Evolutionary conservation across 306 rosid genomes (phyloP).

Genomic region (Carpinus viminea): DNA sequence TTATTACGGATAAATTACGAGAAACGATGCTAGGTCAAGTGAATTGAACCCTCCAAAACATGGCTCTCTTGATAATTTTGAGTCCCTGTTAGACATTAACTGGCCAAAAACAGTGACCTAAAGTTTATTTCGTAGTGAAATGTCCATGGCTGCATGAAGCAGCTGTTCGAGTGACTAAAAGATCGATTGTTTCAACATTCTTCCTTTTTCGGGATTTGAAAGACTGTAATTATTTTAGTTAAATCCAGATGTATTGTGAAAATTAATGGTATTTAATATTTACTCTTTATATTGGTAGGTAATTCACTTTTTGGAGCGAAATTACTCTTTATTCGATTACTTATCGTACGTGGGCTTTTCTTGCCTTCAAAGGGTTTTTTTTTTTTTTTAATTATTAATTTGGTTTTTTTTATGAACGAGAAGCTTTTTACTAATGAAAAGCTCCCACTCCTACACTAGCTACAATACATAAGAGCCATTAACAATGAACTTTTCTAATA

Average conservation of each 20-base stretch:
- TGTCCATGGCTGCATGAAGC: neutral
- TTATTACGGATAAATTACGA: neutral
- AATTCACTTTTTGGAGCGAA: too few species aligned
- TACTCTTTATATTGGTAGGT: too few species aligned
- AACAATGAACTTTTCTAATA: too few species aligned
- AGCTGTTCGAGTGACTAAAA: neutral
- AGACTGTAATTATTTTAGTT: neutral
- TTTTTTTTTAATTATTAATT: too few species aligned
- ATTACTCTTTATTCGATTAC: too few species aligned
- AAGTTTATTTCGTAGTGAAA: neutral
- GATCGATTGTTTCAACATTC: neutral
- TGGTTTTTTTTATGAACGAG: too few species aligned
- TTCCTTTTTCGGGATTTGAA: neutral
- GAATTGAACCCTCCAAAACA: conserved; percentile 1
- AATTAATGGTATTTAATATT: neutral
- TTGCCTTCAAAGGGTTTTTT: too few species aligned
- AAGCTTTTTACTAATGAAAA: too few species aligned
- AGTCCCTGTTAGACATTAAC: neutral
- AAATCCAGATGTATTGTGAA: neutral
- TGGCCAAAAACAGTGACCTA: neutral
- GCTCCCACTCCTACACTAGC: too few species aligned
- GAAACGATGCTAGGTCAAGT: neutral
- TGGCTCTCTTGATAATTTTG: neutral
- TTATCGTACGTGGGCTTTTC: too few species aligned
- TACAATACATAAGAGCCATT: too few species aligned